Evolutionary conservation across 2,329 filamentous ascomycete species (phyloP), one percentile per base, ranked within the genome.

Genomic region (Dactylellina sp.): DNA sequence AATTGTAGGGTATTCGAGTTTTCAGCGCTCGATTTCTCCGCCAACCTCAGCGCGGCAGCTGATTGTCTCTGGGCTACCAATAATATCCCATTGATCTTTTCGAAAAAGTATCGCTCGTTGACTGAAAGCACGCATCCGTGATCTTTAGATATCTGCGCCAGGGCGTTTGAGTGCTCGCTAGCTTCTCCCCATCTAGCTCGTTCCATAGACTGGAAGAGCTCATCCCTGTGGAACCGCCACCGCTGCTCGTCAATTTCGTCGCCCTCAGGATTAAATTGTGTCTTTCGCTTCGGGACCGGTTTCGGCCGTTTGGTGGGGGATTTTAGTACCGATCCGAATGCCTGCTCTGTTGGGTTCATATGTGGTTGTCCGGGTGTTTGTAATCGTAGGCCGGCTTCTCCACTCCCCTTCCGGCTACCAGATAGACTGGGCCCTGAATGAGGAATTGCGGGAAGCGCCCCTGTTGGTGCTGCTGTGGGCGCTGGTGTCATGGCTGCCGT

Each of bases 41-140:
- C 61, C 25, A 74, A 49, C 42, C 62, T 66, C 46, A 74, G 28
- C 4, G 70, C 70, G n/a, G 56, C 70, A 12, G 70, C 70, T 0
- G 61, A 66, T 35, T 74, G 70, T n/a, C 70, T 39, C 53, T 74
- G 70, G n/a, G 70, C 47, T 14, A 74, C 70, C 25, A 74, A 46
- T 39, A 74, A 47, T 7, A 74, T 74, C n/a, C 70, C 70, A 52
- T 74, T 74, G 24, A 74, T 74, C 56, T 74, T 74, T 47, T 74
- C 70, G 40, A 74, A 74, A 60, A 74, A 74, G 56, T 62, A 74
- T 11, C 70, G 62, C 35, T 74, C 70, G 47, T 74, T 74, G 18
- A 74, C 70, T 12, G 61, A 66, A 1, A 74, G 61, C 20, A 74
- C 70, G 42, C 70, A 74, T 7, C 70, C 70, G 39, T 74, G 70